Evolutionary conservation across 352 stramenopile species (phyloP), one percentile per base, ranked within the genome.

Genomic region (Phytophthora kernoviae): DNA sequence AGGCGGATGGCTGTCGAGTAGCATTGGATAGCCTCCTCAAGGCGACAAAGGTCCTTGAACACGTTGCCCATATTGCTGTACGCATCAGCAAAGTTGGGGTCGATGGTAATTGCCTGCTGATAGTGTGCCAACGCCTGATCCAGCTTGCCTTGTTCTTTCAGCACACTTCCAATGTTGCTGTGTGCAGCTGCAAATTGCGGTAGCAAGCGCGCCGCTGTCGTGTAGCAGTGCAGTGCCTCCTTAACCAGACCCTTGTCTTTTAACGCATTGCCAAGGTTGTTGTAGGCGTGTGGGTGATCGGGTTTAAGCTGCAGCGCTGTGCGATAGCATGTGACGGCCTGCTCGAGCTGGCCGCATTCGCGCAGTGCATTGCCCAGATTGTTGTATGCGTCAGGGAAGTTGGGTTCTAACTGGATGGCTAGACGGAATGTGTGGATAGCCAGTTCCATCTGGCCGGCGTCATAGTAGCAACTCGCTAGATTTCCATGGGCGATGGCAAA

Each of bases 31-130:
- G 92, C 91, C 40, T 98, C 90, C 7, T 94, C 81, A 0, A 97
- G 66, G 0, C 87, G 81, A 26, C 85, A 80, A 21, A 97, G 58
- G 48, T 98, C 92, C 60, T 97, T 97, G 58, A 97, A 98, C 24
- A 96, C 91, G 64, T 97, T 97, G 56, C 93, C 93, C 78, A 98
- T 96, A 65, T 98, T 98, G 65, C 83, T 96, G 72, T 96, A 98
- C 3, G 93, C 92, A 54, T 97, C 90, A 2, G 90, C 88, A 69
- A 98, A 98, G 21, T 66, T 79, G 6, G 93, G 91, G 47, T 98
- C 91, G 58, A 97, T 97, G 17, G 84, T 82, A 50, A 99, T 94
- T 0, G 94, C 94, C 54, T 98, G 77, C 33, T 97, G 80, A 68
- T 98, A 98, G 59, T 98, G 89, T n/a, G 93, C 88, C 27, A 98